Evolutionary conservation across 805 yeast species (phyloP).

Genomic region (Cyberlindnera euphorbiiphila): DNA sequence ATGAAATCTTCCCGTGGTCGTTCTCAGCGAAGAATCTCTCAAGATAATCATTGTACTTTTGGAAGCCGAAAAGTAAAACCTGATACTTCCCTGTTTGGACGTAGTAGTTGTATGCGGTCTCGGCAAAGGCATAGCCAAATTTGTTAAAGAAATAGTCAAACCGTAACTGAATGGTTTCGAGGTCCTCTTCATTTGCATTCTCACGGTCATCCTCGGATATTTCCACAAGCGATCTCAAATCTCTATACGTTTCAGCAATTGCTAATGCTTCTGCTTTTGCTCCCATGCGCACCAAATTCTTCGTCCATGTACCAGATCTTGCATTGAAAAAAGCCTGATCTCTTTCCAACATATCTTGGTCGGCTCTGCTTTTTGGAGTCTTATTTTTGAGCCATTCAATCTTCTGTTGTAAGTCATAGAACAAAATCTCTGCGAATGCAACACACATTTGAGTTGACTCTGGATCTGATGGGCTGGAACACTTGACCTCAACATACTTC

Average conservation of each 20-base stretch:
- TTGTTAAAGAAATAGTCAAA: constrained; percentile 52
- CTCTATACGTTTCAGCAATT: constrained; percentile 63
- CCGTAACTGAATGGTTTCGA: constrained; percentile 20
- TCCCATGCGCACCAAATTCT: constrained; percentile 46
- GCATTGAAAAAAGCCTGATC: constrained; percentile 25
- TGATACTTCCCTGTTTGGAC: constrained; percentile 48
- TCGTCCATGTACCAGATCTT: constrained; percentile 53
- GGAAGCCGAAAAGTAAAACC: constrained; percentile 53
- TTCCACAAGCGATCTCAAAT: constrained; percentile 58
- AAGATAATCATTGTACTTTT: constrained; percentile 46
- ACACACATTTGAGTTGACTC: constrained; percentile 29
- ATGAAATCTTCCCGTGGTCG: constrained; percentile 53
- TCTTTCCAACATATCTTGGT: constrained; percentile 20
- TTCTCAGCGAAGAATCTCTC: constrained; percentile 47
- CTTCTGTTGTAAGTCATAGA: constrained; percentile 35
- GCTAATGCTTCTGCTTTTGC: constrained; percentile 51
- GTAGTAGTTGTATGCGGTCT: constrained; percentile 55
- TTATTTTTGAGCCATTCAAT: constrained; percentile 31
- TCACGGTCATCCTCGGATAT: constrained; percentile 44
- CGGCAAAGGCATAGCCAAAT: constrained; percentile 69
- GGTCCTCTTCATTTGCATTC: constrained; percentile 17
- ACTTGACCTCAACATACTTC: constrained; percentile 22
- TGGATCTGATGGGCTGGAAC: constrained; percentile 7
- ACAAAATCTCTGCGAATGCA: constrained; percentile 37
- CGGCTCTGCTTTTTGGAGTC: constrained; percentile 20